A percentile compares a stretch with the other conserved stretches of the same genome.
These are phyloP conservation scores for Apostasia shenzhenica DNA, from an alignment of 106 monocot genomes.

Conservation along the genomic window DNA sequence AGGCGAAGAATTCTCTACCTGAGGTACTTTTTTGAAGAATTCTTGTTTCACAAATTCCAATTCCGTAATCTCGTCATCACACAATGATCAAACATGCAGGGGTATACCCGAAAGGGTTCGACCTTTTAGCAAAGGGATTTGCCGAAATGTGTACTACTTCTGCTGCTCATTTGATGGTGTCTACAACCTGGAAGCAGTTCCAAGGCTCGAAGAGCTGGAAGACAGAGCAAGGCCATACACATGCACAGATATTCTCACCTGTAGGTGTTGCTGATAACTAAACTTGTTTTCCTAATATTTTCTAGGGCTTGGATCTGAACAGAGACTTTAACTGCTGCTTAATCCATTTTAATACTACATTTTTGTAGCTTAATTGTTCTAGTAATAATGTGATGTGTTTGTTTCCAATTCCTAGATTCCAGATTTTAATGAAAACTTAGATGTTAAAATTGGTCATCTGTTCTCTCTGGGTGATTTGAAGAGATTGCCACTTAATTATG, in stretches of 20 bases:
- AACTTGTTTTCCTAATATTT: too few species aligned
- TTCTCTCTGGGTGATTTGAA: too few species aligned
- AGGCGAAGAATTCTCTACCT: slow-evolving; percentile 70
- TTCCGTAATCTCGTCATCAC: not conserved
- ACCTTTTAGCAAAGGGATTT: slow-evolving; percentile 80
- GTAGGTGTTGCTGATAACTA: slow-evolving; percentile 59
- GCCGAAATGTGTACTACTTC: slow-evolving; percentile 49
- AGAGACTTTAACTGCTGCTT: too few species aligned
- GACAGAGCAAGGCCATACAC: slow-evolving; percentile 52
- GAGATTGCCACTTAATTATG: too few species aligned
- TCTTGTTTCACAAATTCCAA: not conserved
- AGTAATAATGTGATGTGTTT: too few species aligned
- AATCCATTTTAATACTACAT: too few species aligned
- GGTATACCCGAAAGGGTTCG: slow-evolving; percentile 54
- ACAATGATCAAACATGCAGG: slow-evolving; percentile 20
- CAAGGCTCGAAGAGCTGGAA: slow-evolving; percentile 59
- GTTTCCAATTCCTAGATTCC: too few species aligned
- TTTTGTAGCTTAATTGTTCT: too few species aligned
- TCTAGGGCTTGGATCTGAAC: too few species aligned
- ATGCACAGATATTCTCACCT: slow-evolving; percentile 51
- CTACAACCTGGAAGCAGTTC: slow-evolving; percentile 55
- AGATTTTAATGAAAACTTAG: too few species aligned
- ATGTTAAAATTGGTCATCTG: too few species aligned
- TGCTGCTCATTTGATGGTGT: slow-evolving; percentile 42
- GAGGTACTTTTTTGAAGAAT: slow-evolving; percentile 24